Percentiles rank a stretch among this genome's conserved stretches.
These are phyloP conservation scores for Terana coerulea DNA, from an alignment of 768 basidiomycete species.

Conservation along the genomic window DNA sequence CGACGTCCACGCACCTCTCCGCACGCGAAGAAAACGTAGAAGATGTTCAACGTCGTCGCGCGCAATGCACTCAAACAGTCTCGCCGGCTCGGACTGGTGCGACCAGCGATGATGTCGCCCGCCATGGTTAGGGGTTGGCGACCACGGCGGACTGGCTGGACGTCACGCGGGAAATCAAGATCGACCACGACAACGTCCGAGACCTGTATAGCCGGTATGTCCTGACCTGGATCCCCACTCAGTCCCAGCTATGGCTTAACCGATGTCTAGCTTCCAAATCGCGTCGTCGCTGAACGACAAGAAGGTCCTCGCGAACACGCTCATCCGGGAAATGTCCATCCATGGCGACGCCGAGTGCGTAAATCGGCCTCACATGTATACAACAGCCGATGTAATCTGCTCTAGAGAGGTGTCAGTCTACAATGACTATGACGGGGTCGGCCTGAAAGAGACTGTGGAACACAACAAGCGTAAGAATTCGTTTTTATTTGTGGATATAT, in stretches of 20 bases:
- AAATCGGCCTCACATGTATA: neutral
- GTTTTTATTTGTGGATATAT: neutral
- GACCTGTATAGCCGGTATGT: slow-evolving; percentile 15
- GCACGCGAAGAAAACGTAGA: too few relatives aligned
- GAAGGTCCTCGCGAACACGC: slow-evolving; percentile 10
- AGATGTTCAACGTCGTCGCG: too few relatives aligned
- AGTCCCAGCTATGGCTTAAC: neutral
- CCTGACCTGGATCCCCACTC: too few relatives aligned
- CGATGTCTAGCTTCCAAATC: neutral
- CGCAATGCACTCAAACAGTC: too few relatives aligned
- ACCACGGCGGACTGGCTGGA: slow-evolving; percentile 7
- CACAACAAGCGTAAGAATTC: slow-evolving; percentile 15
- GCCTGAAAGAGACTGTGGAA: slow-evolving; percentile 13
- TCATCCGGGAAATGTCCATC: slow-evolving; percentile 18
- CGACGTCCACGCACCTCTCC: too few relatives aligned
- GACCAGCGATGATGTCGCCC: too few relatives aligned
- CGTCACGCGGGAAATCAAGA: slow-evolving; percentile 18
- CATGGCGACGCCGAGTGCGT: slow-evolving; percentile 16
- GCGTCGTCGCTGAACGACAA: slow-evolving; percentile 3
- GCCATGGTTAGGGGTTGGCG: neutral
- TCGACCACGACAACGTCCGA: slow-evolving; percentile 22
- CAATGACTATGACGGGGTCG: slow-evolving; percentile 14
- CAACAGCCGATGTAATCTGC: neutral
- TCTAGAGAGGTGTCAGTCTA: slow-evolving; percentile 17
- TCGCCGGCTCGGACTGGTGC: too few relatives aligned